Base-by-base conservation (phyloP, 169 alveolate genomes). In the Eimeria maxima region DNA sequence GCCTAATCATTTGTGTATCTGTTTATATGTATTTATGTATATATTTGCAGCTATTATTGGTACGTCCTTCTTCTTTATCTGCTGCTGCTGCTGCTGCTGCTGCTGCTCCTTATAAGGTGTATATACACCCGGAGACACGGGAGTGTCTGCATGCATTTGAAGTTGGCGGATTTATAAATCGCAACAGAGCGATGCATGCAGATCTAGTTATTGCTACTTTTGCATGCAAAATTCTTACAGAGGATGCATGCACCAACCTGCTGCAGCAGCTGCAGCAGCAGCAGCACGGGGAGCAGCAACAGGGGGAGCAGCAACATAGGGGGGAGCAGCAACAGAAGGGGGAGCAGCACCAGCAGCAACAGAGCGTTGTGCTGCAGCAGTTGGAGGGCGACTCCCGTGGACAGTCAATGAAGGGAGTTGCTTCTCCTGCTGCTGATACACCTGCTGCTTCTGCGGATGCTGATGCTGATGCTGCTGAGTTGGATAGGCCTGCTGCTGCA, bases 131-230 rank as follows among this genome's bases (percentile, higher is more conserved):
- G 42, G 67, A 42, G 65, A 80, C 89, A 10, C 89, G 89, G 45
- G 89, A 80, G 69, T n/a, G 69, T 16, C 65, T 80, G 89, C 89
- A 80, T 80, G 89, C 89, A 27, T 91, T 74, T 50, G 90, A 78
- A 24, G 4, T 91, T 5, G 95, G 95, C 14, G 95, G 95, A n/a
- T 91, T 91, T 33, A 45, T 29, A 10, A 73, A 87, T 24, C 63
- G 95, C 20, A 91, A 91, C 45, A 57, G 95, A 53, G 90, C 95
- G n/a, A 53, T 91, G 33, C 90, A 91, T 65, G 95, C 91, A 20
- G 95, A 91, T 73, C 3, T 6, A 33, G 95, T 91, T 24, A 67
- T 83, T 3, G 95, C 84, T 11, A 76, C 91, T 0, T 91, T 91
- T 29, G 47, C 73, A 6, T 11, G 67, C 55, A 84, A 65, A 69